Base-by-base conservation (phyloP, 495 filamentous ascomycete genomes). In the Glonium stellatum region DNA sequence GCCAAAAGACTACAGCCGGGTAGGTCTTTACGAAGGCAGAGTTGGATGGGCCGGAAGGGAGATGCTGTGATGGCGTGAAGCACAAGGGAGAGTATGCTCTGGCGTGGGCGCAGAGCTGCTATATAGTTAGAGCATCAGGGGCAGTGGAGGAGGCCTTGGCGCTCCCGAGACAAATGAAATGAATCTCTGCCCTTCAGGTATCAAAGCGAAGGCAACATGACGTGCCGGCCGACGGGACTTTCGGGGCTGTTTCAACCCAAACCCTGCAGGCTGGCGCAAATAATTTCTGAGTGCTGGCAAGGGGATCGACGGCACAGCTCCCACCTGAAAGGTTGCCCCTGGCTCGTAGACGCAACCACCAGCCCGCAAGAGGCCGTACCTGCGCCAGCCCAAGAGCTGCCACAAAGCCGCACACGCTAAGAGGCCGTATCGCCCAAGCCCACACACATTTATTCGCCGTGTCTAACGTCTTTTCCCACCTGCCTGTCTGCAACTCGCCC, bases 101-200 rank as follows among this genome's bases (percentile, higher is more conserved):
- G 2, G 27, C 27, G 27, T 53, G 34, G 21, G 42, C n/a, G n/a
- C n/a, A n/a, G n/a, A n/a, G n/a, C n/a, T n/a, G 18, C 59, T 66
- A 66, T 66, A 66, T 13, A 37, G 8, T n/a, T n/a, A n/a, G n/a
- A n/a, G n/a, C n/a, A n/a, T n/a, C n/a, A n/a, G n/a, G n/a, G n/a
- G n/a, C n/a, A n/a, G n/a, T n/a, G n/a, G n/a, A n/a, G n/a, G n/a
- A n/a, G n/a, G 35, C 46, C 36, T 54, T 59, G 55, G 63, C 59
- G 22, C 47, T n/a, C n/a, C 22, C 57, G 52, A 65, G 62, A 65
- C 63, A 62, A n/a, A 56, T 58, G 36, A 64, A 60, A 60, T 62
- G 41, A 59, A 55, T 51, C 27, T 54, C 58, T n/a, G n/a, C n/a
- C n/a, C n/a, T 31, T 61, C 54, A 44, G 58, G 41, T 48, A 41